phyloP scores from a whole-genome alignment of 306 rosid genomes.

The Cotoneaster glaucophyllus region DNA sequence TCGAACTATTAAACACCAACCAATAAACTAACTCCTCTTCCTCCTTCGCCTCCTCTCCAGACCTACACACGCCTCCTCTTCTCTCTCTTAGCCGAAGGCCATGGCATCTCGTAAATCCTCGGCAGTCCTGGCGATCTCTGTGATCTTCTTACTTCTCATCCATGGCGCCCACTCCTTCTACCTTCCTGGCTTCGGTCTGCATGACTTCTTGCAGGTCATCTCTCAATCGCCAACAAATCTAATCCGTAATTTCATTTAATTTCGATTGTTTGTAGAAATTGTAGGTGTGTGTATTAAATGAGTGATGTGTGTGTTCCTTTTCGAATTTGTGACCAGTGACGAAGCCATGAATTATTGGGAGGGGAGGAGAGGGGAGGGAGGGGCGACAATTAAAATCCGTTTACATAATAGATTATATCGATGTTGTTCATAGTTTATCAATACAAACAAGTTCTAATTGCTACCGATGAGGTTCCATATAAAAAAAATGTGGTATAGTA shows the following conservation, averaged over 20 bases:
- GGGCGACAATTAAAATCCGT: too few species aligned
- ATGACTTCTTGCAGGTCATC: conserved; percentile 74
- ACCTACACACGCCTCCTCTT: conserved; percentile 1
- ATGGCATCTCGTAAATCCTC: conserved; percentile 76
- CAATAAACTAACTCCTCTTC: background rate
- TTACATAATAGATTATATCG: too few species aligned
- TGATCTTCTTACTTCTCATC: conserved; percentile 43
- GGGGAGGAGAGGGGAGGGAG: too few species aligned
- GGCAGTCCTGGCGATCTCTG: conserved; percentile 20
- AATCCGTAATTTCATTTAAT: background rate
- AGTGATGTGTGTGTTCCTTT: conserved; percentile 28
- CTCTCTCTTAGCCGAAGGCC: conserved; percentile 35
- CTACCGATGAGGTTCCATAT: too few species aligned
- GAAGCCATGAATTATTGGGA: too few species aligned
- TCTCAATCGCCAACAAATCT: background rate
- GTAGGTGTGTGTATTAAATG: background rate
- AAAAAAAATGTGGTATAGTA: too few species aligned
- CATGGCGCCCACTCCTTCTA: conserved; percentile 63
- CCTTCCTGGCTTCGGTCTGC: conserved; percentile 95
- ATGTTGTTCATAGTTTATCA: too few species aligned
- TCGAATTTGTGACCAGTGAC: conserved; percentile 31
- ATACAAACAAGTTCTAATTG: too few species aligned
- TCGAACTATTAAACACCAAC: background rate
- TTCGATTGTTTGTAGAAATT: background rate
- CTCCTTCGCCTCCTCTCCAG: background rate